phyloP scores from a whole-genome alignment of 2,329 filamentous ascomycete species.

The Cyphellophora europaea region DNA sequence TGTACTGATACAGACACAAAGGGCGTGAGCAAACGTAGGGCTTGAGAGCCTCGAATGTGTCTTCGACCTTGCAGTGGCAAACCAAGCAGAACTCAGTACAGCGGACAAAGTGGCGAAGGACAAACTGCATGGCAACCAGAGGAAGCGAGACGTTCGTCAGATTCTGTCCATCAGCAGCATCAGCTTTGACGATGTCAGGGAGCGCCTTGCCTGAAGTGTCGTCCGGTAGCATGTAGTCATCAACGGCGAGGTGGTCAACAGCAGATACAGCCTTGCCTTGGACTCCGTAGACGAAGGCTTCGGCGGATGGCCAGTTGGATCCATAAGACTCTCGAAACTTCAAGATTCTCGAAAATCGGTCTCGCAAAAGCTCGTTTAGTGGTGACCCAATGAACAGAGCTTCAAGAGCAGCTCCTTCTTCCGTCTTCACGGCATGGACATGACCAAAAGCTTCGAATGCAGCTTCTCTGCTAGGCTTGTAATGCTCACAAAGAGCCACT shows the following conservation, averaged over 20 bases:
- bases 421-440: slow-evolving; percentile 1
- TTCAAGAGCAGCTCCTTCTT: slow-evolving; percentile 28
- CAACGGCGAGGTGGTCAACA: not conserved
- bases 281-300: slow-evolving; percentile 43
- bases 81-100: slow-evolving; percentile 84
- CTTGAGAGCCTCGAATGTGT: slow-evolving; percentile 46
- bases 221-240: slow-evolving; percentile 2
- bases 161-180: slow-evolving; percentile 36
- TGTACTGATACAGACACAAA: slow-evolving; percentile 81
- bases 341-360: slow-evolving; percentile 54
- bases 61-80: slow-evolving; percentile 61
- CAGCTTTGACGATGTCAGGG: slow-evolving; percentile 38
- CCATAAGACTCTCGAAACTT: slow-evolving; percentile 45
- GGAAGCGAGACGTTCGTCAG: slow-evolving; percentile 41
- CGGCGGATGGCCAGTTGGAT: slow-evolving; percentile 61
- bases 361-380: slow-evolving; percentile 58
- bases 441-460: slow-evolving; percentile 44
- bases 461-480: slow-evolving; percentile 57
- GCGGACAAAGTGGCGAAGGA: slow-evolving; percentile 64
- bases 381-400: slow-evolving; percentile 64
- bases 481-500: slow-evolving; percentile 59
- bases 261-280: slow-evolving; percentile 26
- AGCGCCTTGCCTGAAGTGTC: slow-evolving; percentile 19
- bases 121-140: slow-evolving; percentile 61
- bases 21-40: slow-evolving; percentile 64